Evolutionary conservation across 1,284 basidiomycete species (phyloP).

Genomic region (Salmacisia buchloeana): DNA sequence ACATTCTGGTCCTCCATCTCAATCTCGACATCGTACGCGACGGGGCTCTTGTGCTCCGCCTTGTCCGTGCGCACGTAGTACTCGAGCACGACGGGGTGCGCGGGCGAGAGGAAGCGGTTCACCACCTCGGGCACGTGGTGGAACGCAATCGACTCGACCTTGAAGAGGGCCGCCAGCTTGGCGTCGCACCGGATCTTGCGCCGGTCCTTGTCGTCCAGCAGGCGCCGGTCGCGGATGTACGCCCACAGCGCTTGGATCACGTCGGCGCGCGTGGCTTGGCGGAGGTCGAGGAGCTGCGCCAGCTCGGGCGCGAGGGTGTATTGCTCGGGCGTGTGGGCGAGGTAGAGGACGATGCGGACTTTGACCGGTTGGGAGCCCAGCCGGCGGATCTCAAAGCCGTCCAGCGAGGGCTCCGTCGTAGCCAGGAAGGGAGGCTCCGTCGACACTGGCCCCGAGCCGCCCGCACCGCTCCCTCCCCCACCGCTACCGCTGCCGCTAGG

Average conservation of each 20-base stretch:
- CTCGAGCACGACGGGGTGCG: slow-evolving; percentile 78
- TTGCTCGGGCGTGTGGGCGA: slow-evolving; percentile 79
- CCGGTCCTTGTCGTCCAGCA: slow-evolving; percentile 85
- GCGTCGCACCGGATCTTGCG: slow-evolving; percentile 70
- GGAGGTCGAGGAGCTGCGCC: slow-evolving; percentile 69
- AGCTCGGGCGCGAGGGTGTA: slow-evolving; percentile 76
- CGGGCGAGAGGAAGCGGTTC: slow-evolving; percentile 70
- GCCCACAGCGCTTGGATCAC: slow-evolving; percentile 83
- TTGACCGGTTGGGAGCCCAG: slow-evolving; percentile 73
- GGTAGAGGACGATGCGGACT: slow-evolving; percentile 71
- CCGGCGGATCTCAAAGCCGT: slow-evolving; percentile 82
- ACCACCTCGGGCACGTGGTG: slow-evolving; percentile 78
- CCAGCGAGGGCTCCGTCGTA: slow-evolving; percentile 52
- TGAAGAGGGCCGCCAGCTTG: slow-evolving; percentile 35
- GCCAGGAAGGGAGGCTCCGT: slow-evolving; percentile 39
- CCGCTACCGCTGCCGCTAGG: slow-evolving; percentile 7
- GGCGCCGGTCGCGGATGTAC: slow-evolving; percentile 77
- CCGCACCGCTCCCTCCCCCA: slow-evolving; percentile 21
- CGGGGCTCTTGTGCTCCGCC: slow-evolving; percentile 48
- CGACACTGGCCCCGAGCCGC: slow-evolving; percentile 30
- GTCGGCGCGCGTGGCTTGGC: slow-evolving; percentile 77
- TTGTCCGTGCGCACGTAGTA: slow-evolving; percentile 57
- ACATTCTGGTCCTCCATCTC: slow-evolving; percentile 75
- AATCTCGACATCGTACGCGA: slow-evolving; percentile 80
- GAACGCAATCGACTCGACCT: slow-evolving; percentile 64